phyloP scores from a whole-genome alignment of 2,329 filamentous ascomycete species.

The Diaporthe sp. region DNA sequence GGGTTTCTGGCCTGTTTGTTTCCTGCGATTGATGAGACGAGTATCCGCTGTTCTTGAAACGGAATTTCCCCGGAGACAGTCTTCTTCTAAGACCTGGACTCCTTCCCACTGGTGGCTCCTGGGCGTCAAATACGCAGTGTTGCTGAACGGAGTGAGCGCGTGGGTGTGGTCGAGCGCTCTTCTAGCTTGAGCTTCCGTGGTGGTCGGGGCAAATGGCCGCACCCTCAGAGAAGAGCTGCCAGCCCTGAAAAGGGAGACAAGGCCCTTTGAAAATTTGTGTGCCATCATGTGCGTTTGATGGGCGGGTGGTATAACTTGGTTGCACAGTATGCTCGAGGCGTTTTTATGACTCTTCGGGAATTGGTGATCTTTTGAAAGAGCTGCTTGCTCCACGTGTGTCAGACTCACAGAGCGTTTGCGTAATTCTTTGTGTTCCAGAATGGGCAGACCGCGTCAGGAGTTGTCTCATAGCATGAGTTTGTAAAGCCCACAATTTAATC shows the following conservation, averaged over 20 bases:
- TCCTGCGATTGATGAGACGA: background rate
- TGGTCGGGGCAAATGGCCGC: background rate
- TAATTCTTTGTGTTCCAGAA: constrained; percentile 7
- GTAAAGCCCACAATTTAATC: background rate
- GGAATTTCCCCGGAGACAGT: background rate
- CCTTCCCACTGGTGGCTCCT: background rate
- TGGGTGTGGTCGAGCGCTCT: background rate
- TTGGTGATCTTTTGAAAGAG: background rate
- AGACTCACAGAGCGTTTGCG: constrained; percentile 13
- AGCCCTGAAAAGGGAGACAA: background rate
- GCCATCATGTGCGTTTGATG: constrained; percentile 7
- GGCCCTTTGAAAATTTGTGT: background rate
- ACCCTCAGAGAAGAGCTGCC: background rate
- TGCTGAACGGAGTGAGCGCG: background rate
- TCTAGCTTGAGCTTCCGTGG: background rate
- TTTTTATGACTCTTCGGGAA: background rate
- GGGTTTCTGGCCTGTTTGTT: background rate
- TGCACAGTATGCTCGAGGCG: background rate
- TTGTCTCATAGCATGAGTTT: constrained; percentile 3
- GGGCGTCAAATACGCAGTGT: no score
- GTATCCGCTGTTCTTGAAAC: background rate
- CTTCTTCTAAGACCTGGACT: background rate
- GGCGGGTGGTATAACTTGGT: constrained; percentile 7
- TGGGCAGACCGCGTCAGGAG: background rate
- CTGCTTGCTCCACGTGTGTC: constrained; percentile 22